Evolutionary conservation across 306 rosid genomes (phyloP), one percentile per base, ranked within the genome.

Genomic region (Ormosia semicastrata): DNA sequence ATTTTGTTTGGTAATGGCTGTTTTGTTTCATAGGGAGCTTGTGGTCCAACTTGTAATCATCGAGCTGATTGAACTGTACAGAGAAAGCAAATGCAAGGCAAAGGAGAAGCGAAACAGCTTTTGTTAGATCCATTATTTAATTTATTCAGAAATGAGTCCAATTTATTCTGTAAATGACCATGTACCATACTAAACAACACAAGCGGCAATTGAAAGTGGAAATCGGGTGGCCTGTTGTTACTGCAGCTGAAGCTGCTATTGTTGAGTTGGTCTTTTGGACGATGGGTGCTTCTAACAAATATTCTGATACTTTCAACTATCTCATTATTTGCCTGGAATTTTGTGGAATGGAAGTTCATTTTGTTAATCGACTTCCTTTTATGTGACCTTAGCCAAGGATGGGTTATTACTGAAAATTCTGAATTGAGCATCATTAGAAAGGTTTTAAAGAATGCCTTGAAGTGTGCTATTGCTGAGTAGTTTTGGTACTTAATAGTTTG

Each of bases 41-140:
- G 75, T 5, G 66, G 62, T 65, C 71, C 80, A 65, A 53, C 65
- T 73, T 59, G 66, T 59, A 60, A 66, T 66, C 75, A 59, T 86
- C 37, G 52, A 53, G 66, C 75, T 67, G 63, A 76, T 76, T 71
- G 71, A 71, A 64, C 36, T 86, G 85, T 86, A 83, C 78, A 84
- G 78, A 30, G 81, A 77, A 81, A 83, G 84, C 66, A 71, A 64
- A 50, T 83, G 74, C 84, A 65, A 64, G 68, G 64, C 65, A 37
- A 60, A 72, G 68, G 62, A 56, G 64, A 81, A 69, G 59, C 56
- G 13, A 14, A 37, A 62, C 59, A 57, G 71, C 75, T 50, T 78
- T 53, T 30, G 13, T 24, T 15, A 57, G 53, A 76, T 81, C 50
- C 62, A 46, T 77, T 81, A 73, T 81, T 81, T 85, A 57, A 81